Conservation (phyloP, 768 basidiomycete species). For the Mycena belliarum region DNA sequence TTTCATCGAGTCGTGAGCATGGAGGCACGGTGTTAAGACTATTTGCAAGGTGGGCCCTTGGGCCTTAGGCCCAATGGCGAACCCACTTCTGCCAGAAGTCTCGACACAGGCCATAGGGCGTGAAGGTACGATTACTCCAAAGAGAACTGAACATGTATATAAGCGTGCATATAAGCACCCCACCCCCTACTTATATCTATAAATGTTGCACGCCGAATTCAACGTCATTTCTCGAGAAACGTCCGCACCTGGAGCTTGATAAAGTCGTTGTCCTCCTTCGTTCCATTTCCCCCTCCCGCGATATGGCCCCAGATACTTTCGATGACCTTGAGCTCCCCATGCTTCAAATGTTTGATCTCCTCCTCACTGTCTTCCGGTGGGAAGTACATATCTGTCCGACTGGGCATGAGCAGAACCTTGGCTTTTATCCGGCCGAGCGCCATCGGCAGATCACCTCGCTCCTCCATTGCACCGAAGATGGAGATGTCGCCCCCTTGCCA, state of each 20-base stretch:
- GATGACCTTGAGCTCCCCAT: conserved; percentile 16
- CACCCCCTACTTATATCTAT: neutral
- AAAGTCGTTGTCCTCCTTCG: conserved; percentile 16
- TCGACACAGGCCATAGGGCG: no score
- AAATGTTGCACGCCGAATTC: neutral
- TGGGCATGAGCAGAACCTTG: conserved; percentile 16
- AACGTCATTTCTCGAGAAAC: neutral
- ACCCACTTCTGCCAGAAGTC: no score
- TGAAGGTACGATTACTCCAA: no score
- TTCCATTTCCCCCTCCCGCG: conserved; percentile 17
- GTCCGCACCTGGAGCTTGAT: conserved; percentile 12
- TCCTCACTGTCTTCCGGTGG: conserved; percentile 18
- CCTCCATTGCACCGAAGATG: conserved; percentile 12
- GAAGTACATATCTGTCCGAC: conserved; percentile 19
- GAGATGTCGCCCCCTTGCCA: conserved; percentile 22
- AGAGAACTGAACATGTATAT: no score
- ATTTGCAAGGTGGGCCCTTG: no score
- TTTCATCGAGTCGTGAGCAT: no score
- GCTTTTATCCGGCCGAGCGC: conserved; percentile 18
- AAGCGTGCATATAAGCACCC: no score
- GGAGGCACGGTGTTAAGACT: no score
- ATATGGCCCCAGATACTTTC: conserved; percentile 23
- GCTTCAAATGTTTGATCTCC: conserved; percentile 15
- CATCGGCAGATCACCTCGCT: conserved; percentile 16
- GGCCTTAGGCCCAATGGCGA: no score